These are phyloP conservation scores for Anacardium occidentale DNA, from an alignment of 345 rosid species.

Conservation along the genomic window DNA sequence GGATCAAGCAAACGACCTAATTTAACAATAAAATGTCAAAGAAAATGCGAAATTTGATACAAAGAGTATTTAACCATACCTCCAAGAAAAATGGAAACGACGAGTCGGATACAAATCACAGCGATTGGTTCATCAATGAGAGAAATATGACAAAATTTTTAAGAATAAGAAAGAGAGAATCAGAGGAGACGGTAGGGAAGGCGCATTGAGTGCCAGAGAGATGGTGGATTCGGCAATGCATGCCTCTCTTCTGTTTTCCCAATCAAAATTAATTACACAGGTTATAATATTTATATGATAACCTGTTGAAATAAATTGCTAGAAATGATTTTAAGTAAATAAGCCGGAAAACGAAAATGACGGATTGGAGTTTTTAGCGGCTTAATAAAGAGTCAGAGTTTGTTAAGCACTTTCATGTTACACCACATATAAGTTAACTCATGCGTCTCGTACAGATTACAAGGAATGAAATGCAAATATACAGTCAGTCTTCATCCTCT, in stretches of 20 bases:
- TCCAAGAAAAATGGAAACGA: no score
- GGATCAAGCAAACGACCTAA: conserved; percentile 13
- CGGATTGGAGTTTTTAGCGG: no score
- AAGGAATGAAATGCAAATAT: no score
- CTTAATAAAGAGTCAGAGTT: no score
- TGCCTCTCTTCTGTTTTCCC: conserved; percentile 25
- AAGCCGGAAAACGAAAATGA: no score
- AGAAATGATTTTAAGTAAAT: no score
- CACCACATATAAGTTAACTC: no score
- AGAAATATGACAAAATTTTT: neutral
- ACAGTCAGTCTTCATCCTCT: no score
- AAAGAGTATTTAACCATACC: neutral
- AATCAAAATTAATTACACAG: conserved; percentile 22
- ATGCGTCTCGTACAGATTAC: no score
- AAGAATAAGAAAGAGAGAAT: conserved; percentile 35
- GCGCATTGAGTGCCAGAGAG: conserved; percentile 60
- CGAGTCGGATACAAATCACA: no score
- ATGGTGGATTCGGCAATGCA: conserved; percentile 28
- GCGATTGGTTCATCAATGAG: neutral
- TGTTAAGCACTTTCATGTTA: no score
- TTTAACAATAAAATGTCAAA: conserved; percentile 3
- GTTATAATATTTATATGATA: neutral
- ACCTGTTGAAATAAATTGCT: no score
- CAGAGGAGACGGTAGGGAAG: conserved; percentile 47
- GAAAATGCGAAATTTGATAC: conserved; percentile 5